Base-by-base conservation (phyloP, 2,329 filamentous ascomycete species). In the Cyclaneusma minus region DNA sequence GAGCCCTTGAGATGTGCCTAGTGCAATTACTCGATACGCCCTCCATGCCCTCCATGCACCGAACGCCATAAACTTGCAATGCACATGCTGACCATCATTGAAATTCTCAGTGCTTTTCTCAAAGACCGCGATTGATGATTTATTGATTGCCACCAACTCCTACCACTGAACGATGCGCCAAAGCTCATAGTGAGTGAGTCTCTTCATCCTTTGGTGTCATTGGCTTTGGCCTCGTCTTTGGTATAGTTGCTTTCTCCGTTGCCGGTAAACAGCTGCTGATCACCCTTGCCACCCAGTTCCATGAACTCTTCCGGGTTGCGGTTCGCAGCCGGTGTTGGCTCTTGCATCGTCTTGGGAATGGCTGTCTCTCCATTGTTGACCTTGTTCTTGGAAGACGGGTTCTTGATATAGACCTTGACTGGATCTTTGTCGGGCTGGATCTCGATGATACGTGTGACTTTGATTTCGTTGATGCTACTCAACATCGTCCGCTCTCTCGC, bases 401-500 rank as follows among this genome's bases (percentile, higher is more conserved):
- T 87, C 54, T 85, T 84, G 31, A 70, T 56, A 42, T 74, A 85
- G 4, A 87, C 67, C 46, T 82, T 84, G 33, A 87, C 61, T 0
- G 69, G 62, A 3, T 63, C 56, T 31, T 69, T 62, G 24, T 65
- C 56, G 21, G 19, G 16, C 13, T 29, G 4, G 13, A 62, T 58
- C 12, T 67, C 55, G 4, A 76, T 64, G 11, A 77, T 60, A 32
- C 65, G 55, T 32, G 61, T 59, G 36, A 75, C 54, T 44, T 67
- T 55, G 44, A 89, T 68, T 25, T 82, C 69, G 50, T 93, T 92
- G 50, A 92, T 68, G 25, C 67, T 73, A 40, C 78, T 77, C 19
- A 98, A 63, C 28, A 95, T 55, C 0, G 89, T 98, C 24, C 89
- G 72, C 53, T 95, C 81, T 9, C 89, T 72, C 14, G 66, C 59